Percentiles rank a stretch among this genome's conserved stretches.
Evolutionary conservation across 495 filamentous ascomycete genomes (phyloP).

Genomic region (Neurospora terricola): DNA sequence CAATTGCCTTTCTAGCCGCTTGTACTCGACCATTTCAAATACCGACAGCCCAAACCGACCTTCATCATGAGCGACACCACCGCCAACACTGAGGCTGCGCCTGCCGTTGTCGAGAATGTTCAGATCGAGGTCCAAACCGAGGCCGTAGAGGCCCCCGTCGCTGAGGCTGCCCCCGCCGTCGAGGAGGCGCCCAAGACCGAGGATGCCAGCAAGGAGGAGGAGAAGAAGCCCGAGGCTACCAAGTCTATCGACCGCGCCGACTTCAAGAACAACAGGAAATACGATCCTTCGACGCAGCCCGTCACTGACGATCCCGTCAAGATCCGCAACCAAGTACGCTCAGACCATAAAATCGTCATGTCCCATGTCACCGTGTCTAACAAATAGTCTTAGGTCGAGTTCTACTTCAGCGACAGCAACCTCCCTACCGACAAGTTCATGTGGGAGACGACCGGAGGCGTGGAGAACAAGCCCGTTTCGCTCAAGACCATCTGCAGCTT

Average conservation of each 20-base stretch:
- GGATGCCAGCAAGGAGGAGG: slow-evolving; percentile 8
- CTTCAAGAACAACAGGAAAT: slow-evolving; percentile 44
- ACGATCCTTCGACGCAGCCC: slow-evolving; percentile 50
- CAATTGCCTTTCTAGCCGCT: background rate
- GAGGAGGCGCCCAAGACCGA: slow-evolving; percentile 1
- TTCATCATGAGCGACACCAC: slow-evolving; percentile 21
- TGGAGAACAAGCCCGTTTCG: slow-evolving; percentile 66
- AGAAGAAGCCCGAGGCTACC: slow-evolving; percentile 12
- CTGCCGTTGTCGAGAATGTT: slow-evolving; percentile 3
- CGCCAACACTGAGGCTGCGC: slow-evolving; percentile 7
- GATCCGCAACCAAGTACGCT: slow-evolving; percentile 36
- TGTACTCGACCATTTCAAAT: background rate
- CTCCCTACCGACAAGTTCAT: slow-evolving; percentile 81
- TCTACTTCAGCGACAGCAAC: slow-evolving; percentile 94
- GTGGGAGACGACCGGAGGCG: slow-evolving; percentile 62
- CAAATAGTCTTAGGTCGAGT: slow-evolving; percentile 62
- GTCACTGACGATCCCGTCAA: slow-evolving; percentile 62
- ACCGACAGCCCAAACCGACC: background rate
- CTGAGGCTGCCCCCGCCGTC: background rate
- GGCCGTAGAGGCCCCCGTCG: background rate
- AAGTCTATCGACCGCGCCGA: slow-evolving; percentile 12
- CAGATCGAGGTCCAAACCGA: background rate
- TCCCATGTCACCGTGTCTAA: slow-evolving; percentile 5
- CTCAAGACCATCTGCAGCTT: slow-evolving; percentile 70
- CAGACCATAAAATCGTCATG: slow-evolving; percentile 1